phyloP scores from a whole-genome alignment of 768 basidiomycete species.

The Mycena kentingensis region DNA sequence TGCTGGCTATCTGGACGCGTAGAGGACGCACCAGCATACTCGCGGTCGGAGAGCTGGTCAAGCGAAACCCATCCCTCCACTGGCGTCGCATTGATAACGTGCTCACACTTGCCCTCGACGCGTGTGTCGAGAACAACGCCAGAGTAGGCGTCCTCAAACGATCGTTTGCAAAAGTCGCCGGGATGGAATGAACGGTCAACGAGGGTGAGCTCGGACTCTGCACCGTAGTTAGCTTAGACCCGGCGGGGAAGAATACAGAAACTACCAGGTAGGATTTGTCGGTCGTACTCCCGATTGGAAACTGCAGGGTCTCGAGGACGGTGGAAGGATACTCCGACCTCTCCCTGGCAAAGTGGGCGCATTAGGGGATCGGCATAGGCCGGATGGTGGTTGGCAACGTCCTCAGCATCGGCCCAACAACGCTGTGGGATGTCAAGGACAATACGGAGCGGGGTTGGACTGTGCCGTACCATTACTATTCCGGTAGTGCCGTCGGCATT shows the following conservation, averaged over 20 bases:
- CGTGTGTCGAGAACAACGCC: conserved; percentile 71
- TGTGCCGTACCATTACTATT: conserved; percentile 61
- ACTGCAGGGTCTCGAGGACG: conserved; percentile 24
- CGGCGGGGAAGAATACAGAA: too few relatives aligned
- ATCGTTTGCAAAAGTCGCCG: conserved; percentile 83
- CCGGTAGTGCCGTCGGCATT: conserved; percentile 36
- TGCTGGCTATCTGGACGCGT: too few relatives aligned
- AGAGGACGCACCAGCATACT: too few relatives aligned
- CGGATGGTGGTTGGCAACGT: conserved; percentile 47
- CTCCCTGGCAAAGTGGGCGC: conserved; percentile 73
- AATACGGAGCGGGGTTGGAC: conserved; percentile 1
- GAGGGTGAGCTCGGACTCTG: conserved; percentile 61
- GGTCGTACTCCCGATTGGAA: conserved; percentile 41
- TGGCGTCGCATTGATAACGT: conserved; percentile 66
- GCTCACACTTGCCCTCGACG: conserved; percentile 68
- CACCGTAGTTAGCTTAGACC: neutral
- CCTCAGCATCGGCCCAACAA: conserved; percentile 89
- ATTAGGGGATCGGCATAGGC: conserved; percentile 64
- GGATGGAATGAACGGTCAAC: conserved; percentile 76
- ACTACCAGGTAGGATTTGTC: conserved; percentile 74
- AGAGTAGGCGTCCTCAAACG: conserved; percentile 69
- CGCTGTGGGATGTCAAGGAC: conserved; percentile 48
- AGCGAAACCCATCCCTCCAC: conserved; percentile 65
- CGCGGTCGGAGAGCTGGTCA: conserved; percentile 57
- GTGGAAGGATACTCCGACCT: conserved; percentile 77